These are phyloP conservation scores for Miamiensis avidus DNA, from an alignment of 169 alveolate species.

Conservation along the genomic window DNA sequence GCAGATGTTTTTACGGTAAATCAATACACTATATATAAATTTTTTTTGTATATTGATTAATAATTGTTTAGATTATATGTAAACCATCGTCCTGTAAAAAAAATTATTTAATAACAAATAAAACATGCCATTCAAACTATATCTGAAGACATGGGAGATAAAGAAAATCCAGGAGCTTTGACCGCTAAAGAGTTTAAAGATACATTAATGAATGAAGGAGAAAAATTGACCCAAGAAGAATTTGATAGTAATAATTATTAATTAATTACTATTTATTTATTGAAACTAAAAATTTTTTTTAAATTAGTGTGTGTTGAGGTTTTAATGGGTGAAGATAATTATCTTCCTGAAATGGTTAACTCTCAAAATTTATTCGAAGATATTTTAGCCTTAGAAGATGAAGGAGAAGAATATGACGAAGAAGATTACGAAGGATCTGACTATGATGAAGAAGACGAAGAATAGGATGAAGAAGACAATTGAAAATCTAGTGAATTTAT, in stretches of 20 bases:
- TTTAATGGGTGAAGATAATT: conserved; percentile 27
- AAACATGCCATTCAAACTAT: conserved; percentile 66
- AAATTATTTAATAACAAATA: conserved; percentile 71
- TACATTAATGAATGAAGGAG: conserved; percentile 72
- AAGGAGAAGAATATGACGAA: conserved; percentile 34
- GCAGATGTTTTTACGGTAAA: conserved; percentile 41
- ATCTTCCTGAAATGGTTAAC: conserved; percentile 28
- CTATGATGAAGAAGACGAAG: conserved; percentile 12
- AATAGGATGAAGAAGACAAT: conserved; percentile 11
- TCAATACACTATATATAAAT: neutral
- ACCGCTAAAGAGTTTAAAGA: conserved; percentile 66
- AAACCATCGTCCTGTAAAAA: conserved; percentile 81
- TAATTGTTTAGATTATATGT: conserved; percentile 75
- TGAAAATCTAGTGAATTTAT: neutral
- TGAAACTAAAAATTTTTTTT: neutral
- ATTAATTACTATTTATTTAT: neutral
- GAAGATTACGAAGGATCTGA: conserved; percentile 4
- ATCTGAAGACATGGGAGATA: conserved; percentile 51
- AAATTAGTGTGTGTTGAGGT: conserved; percentile 23
- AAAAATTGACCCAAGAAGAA: conserved; percentile 45
- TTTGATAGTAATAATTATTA: conserved; percentile 20
- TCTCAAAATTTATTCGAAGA: conserved; percentile 34
- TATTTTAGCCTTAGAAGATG: conserved; percentile 29
- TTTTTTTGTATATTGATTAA: conserved; percentile 39
- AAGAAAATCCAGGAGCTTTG: conserved; percentile 55